Conservation (phyloP, 2,329 filamentous ascomycete species). For the Colletotrichum sp. region DNA sequence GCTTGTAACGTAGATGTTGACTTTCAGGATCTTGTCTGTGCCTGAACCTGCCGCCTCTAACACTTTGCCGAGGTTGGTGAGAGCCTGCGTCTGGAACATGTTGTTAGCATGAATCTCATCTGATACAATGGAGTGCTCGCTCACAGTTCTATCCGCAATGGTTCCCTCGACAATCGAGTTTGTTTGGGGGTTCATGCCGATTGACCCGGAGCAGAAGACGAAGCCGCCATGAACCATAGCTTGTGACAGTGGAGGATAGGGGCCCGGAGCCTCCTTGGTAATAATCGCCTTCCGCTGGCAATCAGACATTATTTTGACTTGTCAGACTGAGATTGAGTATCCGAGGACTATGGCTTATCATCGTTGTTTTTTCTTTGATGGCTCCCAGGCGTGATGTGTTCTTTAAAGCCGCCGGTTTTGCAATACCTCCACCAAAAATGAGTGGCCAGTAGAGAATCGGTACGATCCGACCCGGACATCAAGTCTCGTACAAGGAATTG, state of each 20-base stretch:
- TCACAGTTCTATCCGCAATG: neutral
- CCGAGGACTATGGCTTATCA: accelerated
- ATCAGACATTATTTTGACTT: neutral
- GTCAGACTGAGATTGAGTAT: neutral
- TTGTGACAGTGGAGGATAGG: neutral
- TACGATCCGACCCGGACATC: neutral
- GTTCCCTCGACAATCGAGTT: neutral
- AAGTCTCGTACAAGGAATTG: accelerated
- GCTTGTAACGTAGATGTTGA: neutral
- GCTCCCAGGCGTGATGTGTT: neutral
- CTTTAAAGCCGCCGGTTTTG: neutral
- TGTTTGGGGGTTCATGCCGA: neutral
- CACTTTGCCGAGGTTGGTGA: neutral
- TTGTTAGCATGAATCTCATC: neutral
- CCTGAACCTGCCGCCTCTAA: neutral
- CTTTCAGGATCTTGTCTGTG: neutral
- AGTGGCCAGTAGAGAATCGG: neutral
- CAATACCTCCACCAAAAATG: neutral
- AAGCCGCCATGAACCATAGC: neutral
- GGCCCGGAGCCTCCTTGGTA: neutral
- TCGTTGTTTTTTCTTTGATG: neutral
- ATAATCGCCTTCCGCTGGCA: neutral
- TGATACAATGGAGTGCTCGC: neutral
- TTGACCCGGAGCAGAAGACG: neutral
- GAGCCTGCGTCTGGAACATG: neutral